Percentiles rank a stretch among this genome's conserved stretches.
These are phyloP conservation scores for Penicillium argentinense DNA, from an alignment of 495 filamentous ascomycete species.

Conservation along the genomic window DNA sequence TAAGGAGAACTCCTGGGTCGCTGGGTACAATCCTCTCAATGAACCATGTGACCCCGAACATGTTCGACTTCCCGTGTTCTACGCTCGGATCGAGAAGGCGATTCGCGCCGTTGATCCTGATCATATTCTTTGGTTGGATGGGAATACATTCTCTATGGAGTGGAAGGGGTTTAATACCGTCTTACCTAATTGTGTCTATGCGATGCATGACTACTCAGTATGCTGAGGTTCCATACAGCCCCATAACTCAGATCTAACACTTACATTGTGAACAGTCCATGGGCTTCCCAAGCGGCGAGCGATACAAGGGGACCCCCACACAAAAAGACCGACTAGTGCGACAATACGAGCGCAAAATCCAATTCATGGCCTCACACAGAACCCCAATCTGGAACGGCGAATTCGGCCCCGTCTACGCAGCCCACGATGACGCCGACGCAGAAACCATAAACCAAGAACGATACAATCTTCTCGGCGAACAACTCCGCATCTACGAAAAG, in stretches of 20 bases:
- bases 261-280: slow-evolving; percentile 27
- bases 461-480: slow-evolving; percentile 54
- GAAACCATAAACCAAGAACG: slow-evolving; percentile 51
- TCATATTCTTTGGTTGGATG: slow-evolving; percentile 65
- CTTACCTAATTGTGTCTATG: slow-evolving; percentile 59
- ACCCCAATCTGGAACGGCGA: slow-evolving; percentile 68
- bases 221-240: slow-evolving; percentile 5
- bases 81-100: slow-evolving; percentile 55
- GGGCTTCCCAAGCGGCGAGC: slow-evolving; percentile 57
- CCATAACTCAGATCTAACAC: neutral
- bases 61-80: slow-evolving; percentile 53
- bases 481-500: slow-evolving; percentile 57
- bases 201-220: slow-evolving; percentile 60
- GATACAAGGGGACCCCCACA: slow-evolving; percentile 49
- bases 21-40: slow-evolving; percentile 68
- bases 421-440: slow-evolving; percentile 31
- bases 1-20: slow-evolving; percentile 54
- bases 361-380: slow-evolving; percentile 54
- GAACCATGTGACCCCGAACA: slow-evolving; percentile 62
- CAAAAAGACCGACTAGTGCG: slow-evolving; percentile 50
- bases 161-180: slow-evolving; percentile 44
- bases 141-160: slow-evolving; percentile 65
- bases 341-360: slow-evolving; percentile 54
- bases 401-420: slow-evolving; percentile 62
- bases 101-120: slow-evolving; percentile 59